Conservation (phyloP, 2,329 filamentous ascomycete genomes). For the Botrytis squamosa region DNA sequence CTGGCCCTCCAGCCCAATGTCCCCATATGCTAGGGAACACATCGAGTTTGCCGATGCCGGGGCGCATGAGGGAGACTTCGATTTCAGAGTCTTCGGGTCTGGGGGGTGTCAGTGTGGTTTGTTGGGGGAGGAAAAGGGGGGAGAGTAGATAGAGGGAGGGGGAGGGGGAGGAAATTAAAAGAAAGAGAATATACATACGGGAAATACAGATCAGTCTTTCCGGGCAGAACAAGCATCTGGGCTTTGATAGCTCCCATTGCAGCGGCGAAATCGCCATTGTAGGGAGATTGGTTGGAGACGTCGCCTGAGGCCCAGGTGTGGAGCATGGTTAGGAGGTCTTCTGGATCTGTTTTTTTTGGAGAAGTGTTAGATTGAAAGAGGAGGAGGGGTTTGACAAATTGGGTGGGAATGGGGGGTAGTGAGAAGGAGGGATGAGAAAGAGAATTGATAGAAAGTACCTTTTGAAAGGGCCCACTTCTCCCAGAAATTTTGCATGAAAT, state of each 20-base stretch:
- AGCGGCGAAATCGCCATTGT: slow-evolving; percentile 63
- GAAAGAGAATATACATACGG: slow-evolving; percentile 50
- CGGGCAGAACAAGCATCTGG: slow-evolving; percentile 67
- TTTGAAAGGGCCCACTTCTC: slow-evolving; percentile 71
- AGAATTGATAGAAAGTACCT: slow-evolving; percentile 40
- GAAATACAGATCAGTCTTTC: slow-evolving; percentile 77
- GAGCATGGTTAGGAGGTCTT: slow-evolving; percentile 73
- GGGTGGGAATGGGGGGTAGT: background rate
- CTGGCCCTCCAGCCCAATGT: slow-evolving; percentile 67
- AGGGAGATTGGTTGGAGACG: slow-evolving; percentile 65
- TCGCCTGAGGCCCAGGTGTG: slow-evolving; percentile 78
- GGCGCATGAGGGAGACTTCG: slow-evolving; percentile 63
- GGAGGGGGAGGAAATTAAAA: background rate
- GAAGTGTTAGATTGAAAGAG: background rate
- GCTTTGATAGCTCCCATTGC: slow-evolving; percentile 70
- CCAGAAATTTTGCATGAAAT: slow-evolving; percentile 75
- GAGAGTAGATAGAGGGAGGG: background rate
- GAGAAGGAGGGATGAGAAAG: background rate
- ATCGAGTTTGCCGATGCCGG: slow-evolving; percentile 54
- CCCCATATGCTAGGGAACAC: slow-evolving; percentile 64
- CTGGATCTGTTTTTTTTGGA: slow-evolving; percentile 53
- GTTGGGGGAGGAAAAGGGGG: too few species aligned
- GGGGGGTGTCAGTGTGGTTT: background rate
- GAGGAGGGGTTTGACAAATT: background rate
- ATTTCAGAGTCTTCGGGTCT: slow-evolving; percentile 74